Evolutionary conservation across 2,329 filamentous ascomycete species (phyloP).

Genomic region (Fusarium xyrophilum): DNA sequence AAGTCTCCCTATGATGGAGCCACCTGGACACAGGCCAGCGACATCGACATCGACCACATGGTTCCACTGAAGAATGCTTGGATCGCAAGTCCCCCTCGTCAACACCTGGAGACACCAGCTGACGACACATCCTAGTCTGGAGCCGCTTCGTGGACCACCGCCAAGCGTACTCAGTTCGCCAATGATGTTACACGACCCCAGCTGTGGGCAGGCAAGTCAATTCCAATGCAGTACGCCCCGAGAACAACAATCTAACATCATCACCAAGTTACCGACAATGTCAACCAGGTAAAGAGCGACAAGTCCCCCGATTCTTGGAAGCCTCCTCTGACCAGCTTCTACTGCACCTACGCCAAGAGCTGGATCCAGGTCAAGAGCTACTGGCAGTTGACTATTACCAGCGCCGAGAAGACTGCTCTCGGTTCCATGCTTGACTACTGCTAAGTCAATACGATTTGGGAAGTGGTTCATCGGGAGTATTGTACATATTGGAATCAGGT

Average conservation of each 20-base stretch:
- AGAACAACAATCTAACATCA: background rate
- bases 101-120: background rate
- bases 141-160: conserved; percentile 73
- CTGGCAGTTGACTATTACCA: conserved; percentile 72
- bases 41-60: conserved; percentile 84
- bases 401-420: conserved; percentile 74
- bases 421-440: conserved; percentile 50
- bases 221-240: too few species aligned
- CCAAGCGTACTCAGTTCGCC: conserved; percentile 71
- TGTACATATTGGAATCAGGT: background rate
- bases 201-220: conserved; percentile 63
- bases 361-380: conserved; percentile 82
- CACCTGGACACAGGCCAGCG: conserved; percentile 70
- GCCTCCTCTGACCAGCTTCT: conserved; percentile 71
- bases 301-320: conserved; percentile 77
- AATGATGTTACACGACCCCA: conserved; percentile 80
- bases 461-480: background rate
- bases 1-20: conserved; percentile 75
- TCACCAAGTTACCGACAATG: conserved; percentile 69
- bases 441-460: conserved; percentile 13
- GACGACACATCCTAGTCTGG: conserved; percentile 61
- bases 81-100: conserved; percentile 59
- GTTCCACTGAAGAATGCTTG: conserved; percentile 83
- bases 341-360: conserved; percentile 79
- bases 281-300: conserved; percentile 79